Base-by-base conservation (phyloP, 306 rosid species). In the Inga oerstediana region DNA sequence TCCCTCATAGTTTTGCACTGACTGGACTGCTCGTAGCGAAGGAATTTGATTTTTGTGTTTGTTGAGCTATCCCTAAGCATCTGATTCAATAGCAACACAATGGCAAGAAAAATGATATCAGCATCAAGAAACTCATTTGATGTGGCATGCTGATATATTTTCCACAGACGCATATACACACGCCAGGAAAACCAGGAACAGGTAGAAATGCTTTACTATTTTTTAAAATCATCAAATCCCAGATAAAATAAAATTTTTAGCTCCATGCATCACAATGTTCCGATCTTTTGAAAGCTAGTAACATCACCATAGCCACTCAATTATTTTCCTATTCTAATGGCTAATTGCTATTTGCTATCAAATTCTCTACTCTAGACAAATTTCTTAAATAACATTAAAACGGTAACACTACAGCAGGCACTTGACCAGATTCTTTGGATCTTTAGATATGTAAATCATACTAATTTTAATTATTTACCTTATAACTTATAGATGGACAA, bases 21-120 rank as follows among this genome's bases (percentile, higher is more conserved):
- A 81, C 94, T 94, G 19, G 99, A 97, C 79, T 97, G 99, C 85
- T 97, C 97, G 41, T 97, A 97, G 34, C 90, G 93, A 64, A 97
- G 97, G 82, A 97, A 97, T 64, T 90, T 92, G 34, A 97, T 62
- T 84, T 89, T 91, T 43, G 94, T 91, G 81, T 82, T 91, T 37
- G 93, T 90, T 2, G 93, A 81, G 88, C 91, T 54, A 84, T 88
- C 86, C 89, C 83, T 86, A 86, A 92, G 87, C 99, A 97, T 97
- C 99, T 97, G 97, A 77, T 24, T 73, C 64, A 86, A 62, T 76
- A 62, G 46, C 74, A 74, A 59, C 37, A 54, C 39, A 30, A 24
- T 44, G 20, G 19, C 8, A 51, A 14, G 52, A 39, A 13, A 65
- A 12, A 34, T 4, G 4, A 32, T 10, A 22, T 30, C 44, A 22